These are phyloP conservation scores for Oryza glaberrima DNA, from an alignment of 176 grass and related monocot genomes.

Conservation along the genomic window DNA sequence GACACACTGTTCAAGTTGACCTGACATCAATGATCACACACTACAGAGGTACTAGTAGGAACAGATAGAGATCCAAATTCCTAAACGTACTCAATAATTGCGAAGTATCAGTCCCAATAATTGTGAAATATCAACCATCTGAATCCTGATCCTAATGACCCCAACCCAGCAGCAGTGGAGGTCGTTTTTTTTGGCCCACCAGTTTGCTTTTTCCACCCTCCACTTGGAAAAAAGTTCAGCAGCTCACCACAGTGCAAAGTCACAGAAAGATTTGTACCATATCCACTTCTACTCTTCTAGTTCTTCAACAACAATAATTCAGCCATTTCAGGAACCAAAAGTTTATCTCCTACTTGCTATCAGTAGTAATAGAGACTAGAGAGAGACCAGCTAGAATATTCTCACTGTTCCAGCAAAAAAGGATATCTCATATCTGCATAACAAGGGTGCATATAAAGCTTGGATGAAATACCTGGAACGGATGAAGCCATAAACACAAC, in stretches of 20 bases:
- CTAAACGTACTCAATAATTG: slow-evolving; percentile 45
- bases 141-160: slow-evolving; percentile 25
- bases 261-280: neutral
- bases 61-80: neutral
- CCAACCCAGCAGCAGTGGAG: slow-evolving; percentile 13
- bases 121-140: slow-evolving; percentile 33
- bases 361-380: neutral
- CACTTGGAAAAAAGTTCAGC: slow-evolving; percentile 4
- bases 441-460: no score
- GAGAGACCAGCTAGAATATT: neutral
- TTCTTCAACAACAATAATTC: slow-evolving; percentile 4
- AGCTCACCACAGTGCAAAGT: neutral
- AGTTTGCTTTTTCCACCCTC: neutral
- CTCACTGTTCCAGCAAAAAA: neutral
- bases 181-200: slow-evolving; percentile 29
- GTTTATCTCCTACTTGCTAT: neutral
- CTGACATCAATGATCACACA: neutral
- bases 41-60: neutral
- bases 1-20: slow-evolving; percentile 47
- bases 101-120: slow-evolving; percentile 29
- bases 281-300: slow-evolving; percentile 1
- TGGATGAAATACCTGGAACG: neutral
- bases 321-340: slow-evolving; percentile 24
- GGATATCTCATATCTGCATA: neutral
- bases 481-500: neutral